Evolutionary conservation across 2,329 filamentous ascomycete species (phyloP), one percentile per base, ranked within the genome.

Genomic region (Thelonectria olida): DNA sequence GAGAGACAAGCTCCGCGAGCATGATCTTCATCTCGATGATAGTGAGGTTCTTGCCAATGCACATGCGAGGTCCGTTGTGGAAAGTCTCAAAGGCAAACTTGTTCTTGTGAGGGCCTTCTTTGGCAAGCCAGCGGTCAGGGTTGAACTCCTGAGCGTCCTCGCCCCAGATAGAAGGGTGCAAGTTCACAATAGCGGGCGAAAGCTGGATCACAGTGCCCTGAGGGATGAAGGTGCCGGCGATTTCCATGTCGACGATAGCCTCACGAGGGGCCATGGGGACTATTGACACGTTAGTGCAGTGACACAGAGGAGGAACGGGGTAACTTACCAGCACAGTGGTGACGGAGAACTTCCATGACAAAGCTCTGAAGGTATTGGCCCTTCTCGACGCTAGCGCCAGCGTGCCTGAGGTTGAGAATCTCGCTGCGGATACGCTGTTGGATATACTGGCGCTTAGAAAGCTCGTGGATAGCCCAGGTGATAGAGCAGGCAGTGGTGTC

Each of bases 401-500:
- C 53, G 2, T 61, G 54, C 12, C 54, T 38, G 17, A 74, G 42
- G 15, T 31, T 42, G 3, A 66, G 64, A 45, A 82, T 66, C 54
- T 83, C 81, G 2, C 67, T 59, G 3, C 81, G 75, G 2, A 82
- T 71, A 6, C 76, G 74, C 12, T 74, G 62, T 57, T 82, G 79
- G 20, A 79, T 65, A 4, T 74, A 65, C 1, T 76, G 74, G 22
- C 75, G 63, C 31, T 70, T 68, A 6, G 76, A 72, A 8, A 83
- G 71, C 61, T 78, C 72, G 53, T 82, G 78, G 6, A 78, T 68
- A 0, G 77, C 77, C 80, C 80, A 82, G 2, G 75, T 77, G 64
- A 82, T 74, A 0, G 78, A 69, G 7, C 75, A 76, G 4, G 80
- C 80, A 0, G 80, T 82, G 0, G 81, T 82, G 55, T 83, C 80